Conservation (phyloP, 495 filamentous ascomycete species). For the Penicillium salamii region DNA sequence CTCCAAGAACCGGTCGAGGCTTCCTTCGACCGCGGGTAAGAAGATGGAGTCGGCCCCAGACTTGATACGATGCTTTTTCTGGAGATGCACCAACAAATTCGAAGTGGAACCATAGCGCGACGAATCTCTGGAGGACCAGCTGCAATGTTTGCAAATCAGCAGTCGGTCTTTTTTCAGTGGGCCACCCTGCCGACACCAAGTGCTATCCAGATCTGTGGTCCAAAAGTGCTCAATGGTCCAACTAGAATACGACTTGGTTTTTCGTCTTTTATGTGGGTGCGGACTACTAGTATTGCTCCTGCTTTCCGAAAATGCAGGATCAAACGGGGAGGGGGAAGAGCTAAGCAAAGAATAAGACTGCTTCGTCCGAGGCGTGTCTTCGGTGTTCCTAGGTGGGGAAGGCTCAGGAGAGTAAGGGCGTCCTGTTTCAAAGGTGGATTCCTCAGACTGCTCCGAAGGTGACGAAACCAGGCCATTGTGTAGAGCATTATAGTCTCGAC, state of each 20-base stretch:
- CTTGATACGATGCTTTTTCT: constrained; percentile 11
- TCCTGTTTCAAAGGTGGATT: no score
- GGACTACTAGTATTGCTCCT: constrained; percentile 13
- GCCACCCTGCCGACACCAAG: constrained; percentile 14
- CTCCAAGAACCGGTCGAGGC: constrained; percentile 8
- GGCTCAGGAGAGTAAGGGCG: constrained; percentile 12
- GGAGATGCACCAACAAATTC: constrained; percentile 8
- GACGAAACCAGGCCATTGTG: no score
- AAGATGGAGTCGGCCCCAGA: constrained; percentile 6
- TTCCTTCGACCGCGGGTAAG: constrained; percentile 4
- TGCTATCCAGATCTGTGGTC: constrained; percentile 13
- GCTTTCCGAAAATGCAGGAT: constrained; percentile 9
- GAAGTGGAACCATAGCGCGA: constrained; percentile 9
- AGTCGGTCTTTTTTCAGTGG: constrained; percentile 12
- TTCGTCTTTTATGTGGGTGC: constrained; percentile 12
- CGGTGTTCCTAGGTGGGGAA: constrained; percentile 1
- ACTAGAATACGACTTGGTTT: constrained; percentile 15
- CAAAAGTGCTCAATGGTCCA: constrained; percentile 13
- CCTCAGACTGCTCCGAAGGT: no score
- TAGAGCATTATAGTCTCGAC: no score
- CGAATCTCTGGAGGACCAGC: constrained; percentile 11
- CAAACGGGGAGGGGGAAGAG: constrained; percentile 11
- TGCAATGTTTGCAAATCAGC: constrained; percentile 12
- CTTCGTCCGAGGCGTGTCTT: constrained; percentile 7
- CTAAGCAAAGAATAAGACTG: constrained; percentile 11